Evolutionary conservation across 1,284 basidiomycete species (phyloP).

Genomic region (Pseudozyma hubeiensis): DNA sequence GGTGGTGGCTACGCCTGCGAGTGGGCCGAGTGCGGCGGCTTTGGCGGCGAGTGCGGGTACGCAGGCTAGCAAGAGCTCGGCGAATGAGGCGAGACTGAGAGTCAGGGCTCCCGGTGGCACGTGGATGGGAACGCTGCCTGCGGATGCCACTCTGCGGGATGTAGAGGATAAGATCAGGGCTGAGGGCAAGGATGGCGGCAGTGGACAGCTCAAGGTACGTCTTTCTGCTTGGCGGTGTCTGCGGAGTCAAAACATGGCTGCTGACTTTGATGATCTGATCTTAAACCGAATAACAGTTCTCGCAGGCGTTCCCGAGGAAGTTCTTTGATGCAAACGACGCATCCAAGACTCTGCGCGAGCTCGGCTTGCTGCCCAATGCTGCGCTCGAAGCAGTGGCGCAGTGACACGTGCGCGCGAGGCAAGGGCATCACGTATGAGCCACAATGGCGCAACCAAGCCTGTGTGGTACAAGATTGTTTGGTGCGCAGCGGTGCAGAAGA

Average conservation of each 20-base stretch:
- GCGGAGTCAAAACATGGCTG: too few relatives aligned
- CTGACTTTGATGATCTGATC: too few relatives aligned
- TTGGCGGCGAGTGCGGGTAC: constrained; percentile 39
- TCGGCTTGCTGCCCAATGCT: constrained; percentile 66
- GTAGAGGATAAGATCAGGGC: constrained; percentile 50
- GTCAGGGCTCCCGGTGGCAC: constrained; percentile 60
- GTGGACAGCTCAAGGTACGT: constrained; percentile 53
- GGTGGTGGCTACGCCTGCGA: constrained; percentile 14
- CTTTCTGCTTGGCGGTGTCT: too few relatives aligned
- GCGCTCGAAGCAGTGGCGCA: constrained; percentile 59
- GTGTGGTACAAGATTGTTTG: neutral
- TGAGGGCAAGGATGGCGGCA: constrained; percentile 55
- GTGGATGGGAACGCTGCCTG: constrained; percentile 63
- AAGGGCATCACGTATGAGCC: neutral
- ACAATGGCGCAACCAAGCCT: neutral
- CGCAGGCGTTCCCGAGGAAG: constrained; percentile 65
- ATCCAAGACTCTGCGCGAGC: constrained; percentile 59
- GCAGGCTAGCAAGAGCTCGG: constrained; percentile 36
- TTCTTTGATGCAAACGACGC: constrained; percentile 57
- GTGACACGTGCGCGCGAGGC: neutral
- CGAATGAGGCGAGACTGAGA: constrained; percentile 61
- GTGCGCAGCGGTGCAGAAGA: too few relatives aligned
- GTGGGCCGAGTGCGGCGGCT: constrained; percentile 36
- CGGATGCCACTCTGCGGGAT: constrained; percentile 55
- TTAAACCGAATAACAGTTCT: constrained; percentile 48